A percentile compares a stretch with the other conserved stretches of the same genome.
Conservation (phyloP, 2,329 filamentous ascomycete genomes). For the Chalaropsis thielavioides region DNA sequence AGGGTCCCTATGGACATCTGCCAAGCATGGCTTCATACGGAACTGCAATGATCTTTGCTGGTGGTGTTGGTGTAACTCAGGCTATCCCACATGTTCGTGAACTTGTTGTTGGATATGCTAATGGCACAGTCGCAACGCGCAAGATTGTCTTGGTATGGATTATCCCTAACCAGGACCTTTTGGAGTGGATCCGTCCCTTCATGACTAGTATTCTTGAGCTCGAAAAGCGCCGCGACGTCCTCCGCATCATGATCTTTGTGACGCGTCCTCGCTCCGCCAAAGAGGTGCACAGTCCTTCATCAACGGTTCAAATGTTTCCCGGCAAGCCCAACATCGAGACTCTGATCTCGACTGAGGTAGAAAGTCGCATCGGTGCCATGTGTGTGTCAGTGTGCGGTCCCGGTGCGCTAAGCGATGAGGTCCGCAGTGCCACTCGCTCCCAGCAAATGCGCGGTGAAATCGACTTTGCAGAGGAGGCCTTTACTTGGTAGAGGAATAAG, state of each 20-base stretch:
- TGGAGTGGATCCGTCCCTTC: conserved; percentile 73
- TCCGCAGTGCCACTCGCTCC: conserved; percentile 50
- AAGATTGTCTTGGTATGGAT: conserved; percentile 65
- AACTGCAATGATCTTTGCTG: conserved; percentile 64
- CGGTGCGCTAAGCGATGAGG: conserved; percentile 60
- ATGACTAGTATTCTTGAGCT: conserved; percentile 68
- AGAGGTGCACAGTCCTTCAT: conserved; percentile 64
- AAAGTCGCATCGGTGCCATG: conserved; percentile 58
- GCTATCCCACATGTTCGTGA: conserved; percentile 62
- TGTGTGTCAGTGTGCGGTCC: conserved; percentile 63
- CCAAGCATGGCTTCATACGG: conserved; percentile 62
- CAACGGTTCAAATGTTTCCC: conserved; percentile 74
- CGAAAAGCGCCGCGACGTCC: conserved; percentile 56
- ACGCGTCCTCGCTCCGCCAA: conserved; percentile 60
- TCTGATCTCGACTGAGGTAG: conserved; percentile 57
- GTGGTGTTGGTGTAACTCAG: conserved; percentile 69
- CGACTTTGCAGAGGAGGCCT: conserved; percentile 69
- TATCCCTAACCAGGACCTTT: conserved; percentile 63
- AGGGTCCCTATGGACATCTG: conserved; percentile 64
- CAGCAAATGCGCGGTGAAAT: conserved; percentile 51
- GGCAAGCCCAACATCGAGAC: conserved; percentile 62
- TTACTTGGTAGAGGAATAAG: conserved; percentile 37
- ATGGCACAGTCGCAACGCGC: conserved; percentile 54
- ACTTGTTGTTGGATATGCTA: conserved; percentile 52
- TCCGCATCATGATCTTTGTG: conserved; percentile 67